Base-by-base conservation (phyloP, 176 grass and related monocot genomes). In the Microstegium vimineum region DNA sequence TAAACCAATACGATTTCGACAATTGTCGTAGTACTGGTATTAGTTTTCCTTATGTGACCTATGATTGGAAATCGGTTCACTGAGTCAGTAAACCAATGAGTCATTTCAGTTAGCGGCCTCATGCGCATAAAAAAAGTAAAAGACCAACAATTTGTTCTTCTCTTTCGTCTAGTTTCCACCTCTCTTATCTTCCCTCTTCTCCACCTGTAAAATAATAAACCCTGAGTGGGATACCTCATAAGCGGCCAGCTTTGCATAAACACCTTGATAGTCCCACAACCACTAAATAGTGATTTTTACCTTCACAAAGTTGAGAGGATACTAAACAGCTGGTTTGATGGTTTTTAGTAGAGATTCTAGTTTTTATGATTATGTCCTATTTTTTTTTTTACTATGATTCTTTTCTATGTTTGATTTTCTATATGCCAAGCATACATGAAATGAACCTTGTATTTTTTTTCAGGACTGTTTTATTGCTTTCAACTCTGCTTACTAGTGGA, bases 381-480 rank as follows among this genome's bases (percentile, higher is more conserved):
- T 37, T 47, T 47, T n/a, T 5, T 43, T 33, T n/a, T 68, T 33
- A 37, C 32, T 27, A 14, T 1, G 3, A 14, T 68, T 52, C 0
- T 52, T 80, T 47, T 45, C 17, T 33, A 9, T 12, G 16, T 33
- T 46, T 46, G 2, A 14, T 30, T 64, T 46, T 27, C 75, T 77
- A 31, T 66, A 49, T 66, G 62, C 32, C 28, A 66, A 30, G 7
- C 16, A 2, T 72, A 72, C 26, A 66, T 32, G 62, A 49, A 66
- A 10, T 43, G 63, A 64, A 64, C 2, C 45, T 36, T 71, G 2
- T 43, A 1, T 15, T 51, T 77, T 74, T 5, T 85, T 78, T 82
- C 89, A 94, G 92, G 92, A 91, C 41, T 34, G 92, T 82, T 42
- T 85, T 91, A 47, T 70, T 94, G 56, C 85, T 85, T 86, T 89